Evolutionary conservation across 2,329 filamentous ascomycete species (phyloP).

Genomic region (Botrytis tulipae): DNA sequence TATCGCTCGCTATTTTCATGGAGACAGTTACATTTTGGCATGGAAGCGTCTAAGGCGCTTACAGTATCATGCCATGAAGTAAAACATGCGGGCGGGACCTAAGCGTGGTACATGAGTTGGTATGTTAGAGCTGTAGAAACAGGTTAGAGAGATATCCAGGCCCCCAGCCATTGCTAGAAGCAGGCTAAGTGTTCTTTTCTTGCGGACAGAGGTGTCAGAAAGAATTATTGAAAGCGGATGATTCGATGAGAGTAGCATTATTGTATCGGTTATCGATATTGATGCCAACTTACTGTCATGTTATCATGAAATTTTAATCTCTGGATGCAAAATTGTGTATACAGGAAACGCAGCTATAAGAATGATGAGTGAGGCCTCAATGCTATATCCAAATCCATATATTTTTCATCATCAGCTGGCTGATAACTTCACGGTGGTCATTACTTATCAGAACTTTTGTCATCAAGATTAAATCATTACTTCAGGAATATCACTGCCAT

Average conservation of each 20-base stretch:
- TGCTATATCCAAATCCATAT: neutral
- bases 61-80: neutral
- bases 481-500: neutral
- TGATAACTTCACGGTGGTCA: neutral
- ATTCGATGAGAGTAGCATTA: neutral
- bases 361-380: neutral
- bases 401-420: neutral
- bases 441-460: neutral
- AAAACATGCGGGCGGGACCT: neutral
- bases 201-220: neutral
- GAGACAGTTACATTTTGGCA: neutral
- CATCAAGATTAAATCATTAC: neutral
- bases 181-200: neutral
- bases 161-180: neutral
- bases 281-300: neutral
- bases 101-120: neutral
- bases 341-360: neutral
- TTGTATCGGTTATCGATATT: neutral
- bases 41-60: neutral
- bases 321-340: neutral
- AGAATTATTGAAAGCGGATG: neutral
- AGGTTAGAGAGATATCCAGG: neutral
- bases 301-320: neutral
- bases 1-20: neutral
- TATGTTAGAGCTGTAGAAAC: neutral